Conservation (phyloP, 345 rosid species). For the Garcia nutans region DNA sequence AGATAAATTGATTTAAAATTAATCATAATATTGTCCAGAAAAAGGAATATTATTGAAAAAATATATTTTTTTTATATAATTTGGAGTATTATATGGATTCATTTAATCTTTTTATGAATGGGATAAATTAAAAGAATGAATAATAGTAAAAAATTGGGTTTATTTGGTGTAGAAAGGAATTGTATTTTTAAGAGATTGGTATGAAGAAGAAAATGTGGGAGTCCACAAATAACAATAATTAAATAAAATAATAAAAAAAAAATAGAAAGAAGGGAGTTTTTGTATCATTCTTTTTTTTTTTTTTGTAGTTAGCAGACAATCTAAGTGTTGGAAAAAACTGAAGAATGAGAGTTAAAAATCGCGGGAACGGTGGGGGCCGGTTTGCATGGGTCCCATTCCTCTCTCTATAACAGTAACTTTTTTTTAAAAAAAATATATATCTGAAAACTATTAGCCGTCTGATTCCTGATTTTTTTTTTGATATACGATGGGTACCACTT, state of each 20-base stretch:
- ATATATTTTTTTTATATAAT: too few relatives aligned
- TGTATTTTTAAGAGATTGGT: background rate
- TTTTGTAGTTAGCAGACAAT: constrained; percentile 26
- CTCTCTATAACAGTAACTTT: background rate
- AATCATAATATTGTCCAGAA: too few relatives aligned
- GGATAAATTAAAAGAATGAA: too few relatives aligned
- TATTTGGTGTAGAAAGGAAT: background rate
- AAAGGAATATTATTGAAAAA: too few relatives aligned
- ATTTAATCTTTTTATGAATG: too few relatives aligned
- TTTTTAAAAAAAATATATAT: too few relatives aligned
- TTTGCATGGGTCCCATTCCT: constrained; percentile 20
- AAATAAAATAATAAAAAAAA: too few relatives aligned
- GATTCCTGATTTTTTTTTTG: background rate
- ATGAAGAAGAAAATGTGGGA: constrained; percentile 2
- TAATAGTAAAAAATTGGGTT: too few relatives aligned
- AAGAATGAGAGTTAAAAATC: constrained; percentile 2
- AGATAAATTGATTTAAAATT: too few relatives aligned
- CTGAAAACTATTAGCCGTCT: constrained; percentile 7
- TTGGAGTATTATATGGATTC: too few relatives aligned
- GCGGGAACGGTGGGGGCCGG: constrained; percentile 30
- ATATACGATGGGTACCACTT: constrained; percentile 16
- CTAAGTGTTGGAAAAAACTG: constrained; percentile 28
- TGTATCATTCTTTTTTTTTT: constrained; percentile 11
- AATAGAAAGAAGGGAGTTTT: background rate
- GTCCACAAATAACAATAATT: background rate